phyloP scores from a whole-genome alignment of 2,329 filamentous ascomycete species.

The Magnaporthiopsis poae region DNA sequence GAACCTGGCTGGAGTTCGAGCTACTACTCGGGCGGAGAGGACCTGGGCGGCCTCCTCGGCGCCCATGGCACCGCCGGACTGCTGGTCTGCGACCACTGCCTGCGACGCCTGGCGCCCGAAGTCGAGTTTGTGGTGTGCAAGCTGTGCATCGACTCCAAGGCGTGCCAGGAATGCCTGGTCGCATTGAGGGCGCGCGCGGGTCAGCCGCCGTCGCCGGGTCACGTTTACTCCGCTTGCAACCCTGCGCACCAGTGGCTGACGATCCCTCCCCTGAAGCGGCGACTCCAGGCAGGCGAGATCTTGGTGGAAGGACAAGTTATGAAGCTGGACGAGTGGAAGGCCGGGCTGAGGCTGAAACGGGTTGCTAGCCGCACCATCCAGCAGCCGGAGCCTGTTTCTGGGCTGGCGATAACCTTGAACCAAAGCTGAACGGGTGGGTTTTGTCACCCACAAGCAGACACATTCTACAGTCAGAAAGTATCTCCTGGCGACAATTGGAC shows the following conservation, averaged over 20 bases:
- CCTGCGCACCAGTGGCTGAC: slow-evolving; percentile 4
- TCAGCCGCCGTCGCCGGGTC: background rate
- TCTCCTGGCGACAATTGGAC: background rate
- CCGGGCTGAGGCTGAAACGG: slow-evolving; percentile 5
- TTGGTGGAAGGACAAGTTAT: background rate
- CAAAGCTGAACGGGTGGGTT: background rate
- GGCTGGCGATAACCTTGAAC: background rate
- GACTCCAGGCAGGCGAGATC: slow-evolving; percentile 4
- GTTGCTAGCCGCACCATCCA: background rate
- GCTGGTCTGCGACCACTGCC: slow-evolving; percentile 5
- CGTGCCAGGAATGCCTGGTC: background rate
- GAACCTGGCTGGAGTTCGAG: background rate
- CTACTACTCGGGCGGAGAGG: background rate
- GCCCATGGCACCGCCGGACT: background rate
- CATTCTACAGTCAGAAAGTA: too few species aligned
- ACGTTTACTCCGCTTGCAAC: slow-evolving; percentile 3
- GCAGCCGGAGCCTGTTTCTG: background rate
- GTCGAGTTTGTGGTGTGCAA: slow-evolving; percentile 6
- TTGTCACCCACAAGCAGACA: too few species aligned
- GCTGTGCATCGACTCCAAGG: slow-evolving; percentile 5
- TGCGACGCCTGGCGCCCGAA: slow-evolving; percentile 3
- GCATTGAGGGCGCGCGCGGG: background rate
- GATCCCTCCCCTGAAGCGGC: slow-evolving; percentile 2
- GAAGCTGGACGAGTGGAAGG: slow-evolving; percentile 8
- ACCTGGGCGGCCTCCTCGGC: background rate